These are phyloP conservation scores for Epichloe amarillans DNA, from an alignment of 2,329 filamentous ascomycete species.

Conservation along the genomic window DNA sequence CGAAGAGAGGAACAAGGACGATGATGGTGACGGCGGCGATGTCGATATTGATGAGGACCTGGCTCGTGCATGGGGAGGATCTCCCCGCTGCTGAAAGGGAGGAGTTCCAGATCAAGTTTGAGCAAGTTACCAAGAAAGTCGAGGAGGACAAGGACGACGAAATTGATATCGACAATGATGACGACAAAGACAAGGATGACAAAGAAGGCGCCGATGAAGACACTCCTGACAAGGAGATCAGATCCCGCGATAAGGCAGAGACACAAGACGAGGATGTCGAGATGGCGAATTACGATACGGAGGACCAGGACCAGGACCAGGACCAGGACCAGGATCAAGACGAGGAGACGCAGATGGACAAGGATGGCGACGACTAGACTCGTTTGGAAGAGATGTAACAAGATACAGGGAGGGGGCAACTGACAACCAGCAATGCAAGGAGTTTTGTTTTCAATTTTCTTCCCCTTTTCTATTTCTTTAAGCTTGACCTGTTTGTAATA, in stretches of 20 bases:
- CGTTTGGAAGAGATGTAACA: background rate
- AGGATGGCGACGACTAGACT: constrained; percentile 15
- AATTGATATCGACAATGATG: constrained; percentile 8
- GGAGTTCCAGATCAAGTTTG: constrained; percentile 28
- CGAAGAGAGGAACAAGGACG: constrained; percentile 30
- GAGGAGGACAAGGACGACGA: constrained; percentile 16
- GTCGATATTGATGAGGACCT: constrained; percentile 40
- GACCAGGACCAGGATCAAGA: constrained; percentile 5
- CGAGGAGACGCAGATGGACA: constrained; percentile 19
- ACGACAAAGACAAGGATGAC: constrained; percentile 4
- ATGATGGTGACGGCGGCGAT: constrained; percentile 13
- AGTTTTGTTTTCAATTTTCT: background rate
- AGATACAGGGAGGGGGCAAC: background rate
- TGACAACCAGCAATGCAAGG: background rate
- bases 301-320: constrained; percentile 17
- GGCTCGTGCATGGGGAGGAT: constrained; percentile 40
- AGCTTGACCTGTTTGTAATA: too few species aligned
- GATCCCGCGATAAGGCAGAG: constrained; percentile 15
- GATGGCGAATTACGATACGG: constrained; percentile 34
- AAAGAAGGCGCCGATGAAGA: constrained; percentile 7
- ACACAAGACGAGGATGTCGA: constrained; percentile 35
- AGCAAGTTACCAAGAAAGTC: constrained; percentile 14
- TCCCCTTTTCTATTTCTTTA: background rate
- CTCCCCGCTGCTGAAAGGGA: constrained; percentile 36
- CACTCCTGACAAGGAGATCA: constrained; percentile 11